A percentile compares a stretch with the other conserved stretches of the same genome.
Conservation (phyloP, 768 basidiomycete species). For the Holtermanniella nyarrowii region DNA sequence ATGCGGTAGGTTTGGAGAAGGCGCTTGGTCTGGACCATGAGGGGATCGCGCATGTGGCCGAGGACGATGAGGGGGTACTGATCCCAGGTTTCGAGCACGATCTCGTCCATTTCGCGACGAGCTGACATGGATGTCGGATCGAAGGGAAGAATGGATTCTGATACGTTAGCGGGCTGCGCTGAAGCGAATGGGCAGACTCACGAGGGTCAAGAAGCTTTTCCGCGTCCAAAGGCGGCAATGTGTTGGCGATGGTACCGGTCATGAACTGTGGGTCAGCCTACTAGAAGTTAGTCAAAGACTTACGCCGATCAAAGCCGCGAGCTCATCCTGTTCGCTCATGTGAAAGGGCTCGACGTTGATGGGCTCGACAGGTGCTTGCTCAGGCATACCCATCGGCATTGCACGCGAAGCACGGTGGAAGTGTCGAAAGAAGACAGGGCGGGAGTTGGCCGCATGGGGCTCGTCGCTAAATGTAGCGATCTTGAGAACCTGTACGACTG, state of each 20-base stretch:
- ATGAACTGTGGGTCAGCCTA: constrained; percentile 6
- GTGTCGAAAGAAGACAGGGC: neutral
- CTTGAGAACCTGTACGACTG: constrained; percentile 1
- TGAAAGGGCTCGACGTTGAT: constrained; percentile 2
- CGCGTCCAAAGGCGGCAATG: constrained; percentile 10
- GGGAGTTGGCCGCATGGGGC: neutral
- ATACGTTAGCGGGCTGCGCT: constrained; percentile 5
- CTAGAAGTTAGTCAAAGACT: neutral
- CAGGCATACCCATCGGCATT: too few relatives aligned
- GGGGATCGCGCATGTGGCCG: constrained; percentile 26
- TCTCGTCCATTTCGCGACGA: constrained; percentile 14
- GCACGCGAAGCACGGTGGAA: neutral
- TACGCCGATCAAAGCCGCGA: constrained; percentile 17
- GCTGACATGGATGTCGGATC: constrained; percentile 12
- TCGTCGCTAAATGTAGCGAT: neutral
- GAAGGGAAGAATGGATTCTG: constrained; percentile 23
- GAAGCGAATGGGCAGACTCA: neutral
- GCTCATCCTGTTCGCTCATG: constrained; percentile 15
- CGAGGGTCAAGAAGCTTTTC: constrained; percentile 9
- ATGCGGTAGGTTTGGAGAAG: constrained; percentile 15
- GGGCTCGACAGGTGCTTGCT: too few relatives aligned
- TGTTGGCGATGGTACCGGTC: constrained; percentile 17
- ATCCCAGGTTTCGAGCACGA: constrained; percentile 17
- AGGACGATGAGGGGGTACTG: constrained; percentile 26
- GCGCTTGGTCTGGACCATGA: constrained; percentile 17